These are phyloP conservation scores for Ophiocordyceps robertsii DNA, from an alignment of 2,329 filamentous ascomycete species.

Conservation along the genomic window DNA sequence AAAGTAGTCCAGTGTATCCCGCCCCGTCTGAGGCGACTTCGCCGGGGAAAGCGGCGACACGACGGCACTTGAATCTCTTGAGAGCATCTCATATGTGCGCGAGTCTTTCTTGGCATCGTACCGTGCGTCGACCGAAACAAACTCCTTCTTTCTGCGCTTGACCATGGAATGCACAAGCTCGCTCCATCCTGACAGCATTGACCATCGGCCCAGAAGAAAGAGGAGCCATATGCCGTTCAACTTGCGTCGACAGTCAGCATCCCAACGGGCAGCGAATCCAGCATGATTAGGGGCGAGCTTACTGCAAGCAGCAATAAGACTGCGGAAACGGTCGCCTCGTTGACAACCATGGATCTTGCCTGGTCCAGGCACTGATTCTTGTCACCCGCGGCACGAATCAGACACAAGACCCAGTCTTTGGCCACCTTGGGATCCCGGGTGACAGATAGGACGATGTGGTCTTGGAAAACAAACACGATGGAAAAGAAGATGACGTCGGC, in stretches of 20 bases:
- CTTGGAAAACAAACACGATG: constrained; percentile 77
- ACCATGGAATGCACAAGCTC: constrained; percentile 44
- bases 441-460: constrained; percentile 52
- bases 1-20: constrained; percentile 41
- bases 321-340: constrained; percentile 63
- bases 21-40: constrained; percentile 22
- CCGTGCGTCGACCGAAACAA: constrained; percentile 75
- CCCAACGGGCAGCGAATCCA: background rate
- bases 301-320: constrained; percentile 73
- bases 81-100: constrained; percentile 73
- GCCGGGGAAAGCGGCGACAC: constrained; percentile 36
- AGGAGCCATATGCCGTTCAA: constrained; percentile 78
- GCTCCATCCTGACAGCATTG: constrained; percentile 77
- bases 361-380: constrained; percentile 52
- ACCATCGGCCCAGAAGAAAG: constrained; percentile 65
- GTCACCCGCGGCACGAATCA: constrained; percentile 39
- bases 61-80: constrained; percentile 38
- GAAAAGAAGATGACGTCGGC: constrained; percentile 90
- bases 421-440: constrained; percentile 41
- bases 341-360: constrained; percentile 52
- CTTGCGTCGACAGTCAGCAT: constrained; percentile 21
- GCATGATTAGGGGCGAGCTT: constrained; percentile 20
- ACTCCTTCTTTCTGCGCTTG: constrained; percentile 54
- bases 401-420: constrained; percentile 56
- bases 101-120: constrained; percentile 45